Evolutionary conservation across 2,329 filamentous ascomycete species (phyloP), one percentile per base, ranked within the genome.

Genomic region (Calonectria hawksworthii): DNA sequence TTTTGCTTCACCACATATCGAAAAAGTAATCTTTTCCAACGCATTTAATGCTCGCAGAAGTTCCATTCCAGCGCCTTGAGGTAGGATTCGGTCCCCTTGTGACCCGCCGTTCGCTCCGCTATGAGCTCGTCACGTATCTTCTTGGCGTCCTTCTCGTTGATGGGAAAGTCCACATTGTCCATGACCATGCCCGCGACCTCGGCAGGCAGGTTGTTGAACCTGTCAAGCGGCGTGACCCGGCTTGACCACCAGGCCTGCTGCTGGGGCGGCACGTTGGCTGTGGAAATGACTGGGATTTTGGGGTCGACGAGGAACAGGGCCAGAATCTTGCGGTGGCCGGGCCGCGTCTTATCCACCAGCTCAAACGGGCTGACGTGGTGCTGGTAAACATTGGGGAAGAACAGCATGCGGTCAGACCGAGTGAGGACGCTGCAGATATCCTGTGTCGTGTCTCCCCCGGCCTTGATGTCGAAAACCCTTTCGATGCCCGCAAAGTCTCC

Each of bases 241-340:
- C 75, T 70, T 5, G 66, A 44, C 77, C 85, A 87, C 86, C 87
- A 88, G 44, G 83, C 72, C 21, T 74, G 76, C 77, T 86, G 86
- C 80, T 88, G 86, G 2, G 86, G 86, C 26, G 86, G 86, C n/a
- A 88, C 85, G 34, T 87, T 88, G 36, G 85, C 84, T 13, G 87
- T 88, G 1, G 84, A 85, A 71, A 87, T 82, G 83, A 88, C 69
- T 1, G 86, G 87, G 1, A 85, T 77, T 26, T 87, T 78, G 0
- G 92, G 92, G 78, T 93, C 91, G 2, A 94, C 88, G 2, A 93
- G 86, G 80, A 90, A 93, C 13, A 93, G 83, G 0, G 89, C 90
- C 4, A 93, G 83, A 63, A 93, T 90, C 80, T 91, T 90, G 23
- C 90, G 86, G 77, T 93, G 89, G 2, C 92, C 92, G 0, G 90